Percentiles rank a stretch among this genome's conserved stretches.
Evolutionary conservation across 2,329 filamentous ascomycete species (phyloP).

Genomic region (Ceratocystis variospora): DNA sequence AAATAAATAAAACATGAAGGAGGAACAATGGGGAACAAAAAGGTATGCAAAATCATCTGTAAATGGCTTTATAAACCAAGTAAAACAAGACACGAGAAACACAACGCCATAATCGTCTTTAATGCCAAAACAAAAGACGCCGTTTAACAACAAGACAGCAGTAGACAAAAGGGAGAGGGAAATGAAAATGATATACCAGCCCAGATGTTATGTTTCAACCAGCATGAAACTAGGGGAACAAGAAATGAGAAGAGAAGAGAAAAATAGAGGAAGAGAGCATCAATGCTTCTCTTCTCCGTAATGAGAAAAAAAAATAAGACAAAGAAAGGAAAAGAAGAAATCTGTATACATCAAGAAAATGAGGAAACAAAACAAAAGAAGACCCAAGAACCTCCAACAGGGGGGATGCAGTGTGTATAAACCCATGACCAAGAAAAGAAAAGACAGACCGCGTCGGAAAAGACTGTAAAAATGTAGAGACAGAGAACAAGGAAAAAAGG

Average conservation of each 20-base stretch:
- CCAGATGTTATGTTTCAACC: not conserved
- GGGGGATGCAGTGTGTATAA: not conserved
- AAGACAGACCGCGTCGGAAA: constrained; percentile 2
- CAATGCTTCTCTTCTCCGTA: not conserved
- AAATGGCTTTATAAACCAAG: constrained; percentile 8
- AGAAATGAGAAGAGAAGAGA: not conserved
- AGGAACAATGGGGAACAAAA: not conserved
- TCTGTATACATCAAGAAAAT: constrained; percentile 7
- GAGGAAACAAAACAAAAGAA: constrained; percentile 1
- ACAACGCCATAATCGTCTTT: constrained; percentile 1
- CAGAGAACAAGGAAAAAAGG: not conserved
- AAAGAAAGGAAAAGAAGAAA: not conserved
- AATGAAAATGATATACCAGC: not conserved
- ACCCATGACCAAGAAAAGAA: constrained; percentile 2
- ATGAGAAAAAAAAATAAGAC: not conserved
- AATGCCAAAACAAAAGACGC: constrained; percentile 4
- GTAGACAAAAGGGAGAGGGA: not conserved
- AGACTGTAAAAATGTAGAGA: not conserved
- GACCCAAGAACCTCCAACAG: not conserved
- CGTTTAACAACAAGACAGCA: not conserved
- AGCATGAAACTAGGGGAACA: not conserved
- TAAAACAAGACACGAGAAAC: not conserved
- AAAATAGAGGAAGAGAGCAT: not conserved
- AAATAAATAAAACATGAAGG: not conserved
- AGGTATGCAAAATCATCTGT: constrained; percentile 3